These are phyloP conservation scores for Chaetomium olivaceum DNA, from an alignment of 2,329 filamentous ascomycete species.

Conservation along the genomic window DNA sequence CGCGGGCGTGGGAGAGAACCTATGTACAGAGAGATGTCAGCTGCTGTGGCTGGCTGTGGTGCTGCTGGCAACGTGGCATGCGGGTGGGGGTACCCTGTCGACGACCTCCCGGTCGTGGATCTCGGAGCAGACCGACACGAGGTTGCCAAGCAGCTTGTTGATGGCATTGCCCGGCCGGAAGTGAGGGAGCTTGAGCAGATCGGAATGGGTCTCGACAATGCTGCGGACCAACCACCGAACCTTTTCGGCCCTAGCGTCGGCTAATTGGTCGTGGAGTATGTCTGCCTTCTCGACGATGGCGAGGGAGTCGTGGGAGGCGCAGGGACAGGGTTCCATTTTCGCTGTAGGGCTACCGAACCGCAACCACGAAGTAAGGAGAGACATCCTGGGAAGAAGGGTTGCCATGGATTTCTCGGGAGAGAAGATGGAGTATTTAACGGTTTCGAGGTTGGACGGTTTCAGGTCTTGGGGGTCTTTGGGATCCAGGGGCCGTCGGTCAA, in stretches of 20 bases:
- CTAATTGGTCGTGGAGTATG: conserved; percentile 19
- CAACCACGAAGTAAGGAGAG: conserved; percentile 26
- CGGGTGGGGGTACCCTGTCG: conserved; percentile 21
- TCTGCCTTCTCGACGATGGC: conserved; percentile 31
- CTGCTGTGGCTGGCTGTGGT: not conserved
- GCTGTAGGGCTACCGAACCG: conserved; percentile 23
- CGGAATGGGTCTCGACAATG: conserved; percentile 27
- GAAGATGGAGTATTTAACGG: not conserved
- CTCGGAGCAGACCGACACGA: conserved; percentile 30
- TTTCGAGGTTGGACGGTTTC: not conserved
- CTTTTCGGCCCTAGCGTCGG: conserved; percentile 19
- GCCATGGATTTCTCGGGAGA: not conserved
- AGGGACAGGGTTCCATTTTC: conserved; percentile 20
- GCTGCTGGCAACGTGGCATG: not conserved
- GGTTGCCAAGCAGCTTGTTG: conserved; percentile 30
- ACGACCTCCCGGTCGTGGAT: conserved; percentile 29
- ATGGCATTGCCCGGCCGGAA: conserved; percentile 25
- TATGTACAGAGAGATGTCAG: conserved; percentile 20
- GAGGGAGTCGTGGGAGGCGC: conserved; percentile 26
- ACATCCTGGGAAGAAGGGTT: conserved; percentile 22
- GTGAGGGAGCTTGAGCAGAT: conserved; percentile 26
- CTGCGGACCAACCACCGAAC: conserved; percentile 21
- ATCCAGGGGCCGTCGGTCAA: not conserved
- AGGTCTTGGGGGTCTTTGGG: not conserved
- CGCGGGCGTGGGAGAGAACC: conserved; percentile 39